Evolutionary conservation across 75 land plant genomes (phyloP), one percentile per base, ranked within the genome.

Genomic region (Cunninghamia lanceolata): DNA sequence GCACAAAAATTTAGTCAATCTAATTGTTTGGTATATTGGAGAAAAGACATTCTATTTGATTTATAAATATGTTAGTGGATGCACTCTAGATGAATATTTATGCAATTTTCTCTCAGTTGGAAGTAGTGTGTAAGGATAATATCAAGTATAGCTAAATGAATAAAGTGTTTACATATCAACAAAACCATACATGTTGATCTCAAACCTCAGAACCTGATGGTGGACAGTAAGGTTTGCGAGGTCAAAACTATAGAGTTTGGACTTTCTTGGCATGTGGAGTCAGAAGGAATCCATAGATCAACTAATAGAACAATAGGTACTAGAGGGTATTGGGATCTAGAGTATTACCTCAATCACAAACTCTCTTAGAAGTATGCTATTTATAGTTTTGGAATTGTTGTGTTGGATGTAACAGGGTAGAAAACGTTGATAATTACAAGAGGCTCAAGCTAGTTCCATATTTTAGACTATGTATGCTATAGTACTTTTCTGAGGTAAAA

Each of bases 321-420:
- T 7, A 78, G 81, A 40, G 81, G 81, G 7, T 78, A 78, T 78
- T 36, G 38, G 43, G 81, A 36, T 36, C 81, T 38, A 16, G 81
- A 78, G 43, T 78, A 78, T 78, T 36, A 21, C 42, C 14, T 36
- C 28, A 78, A 78, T 38, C 42, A 40, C 21, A 36, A 40, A 8
- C 17, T 78, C 42, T 78, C 35, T 3, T 78, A 40, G 1, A n/a
- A 78, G 43, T 19, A 36, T 14, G 81, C 8, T 25, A 8, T 78
- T 40, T 78, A 78, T 38, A 78, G 81, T 25, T 78, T 78, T 40
- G 81, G 81, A 8, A 78, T 78, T 78, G 81, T 78, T 1, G 81
- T 35, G 42, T 40, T 78, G 38, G 81, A 78, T 17, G 81, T 78
- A 40, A 78, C 42, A 36, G 81, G 81, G 19, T 15, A 78, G 39